A percentile compares a stretch with the other conserved stretches of the same genome.
These are phyloP conservation scores for Ogataea methanolica DNA, from an alignment of 805 yeast species.

Conservation along the genomic window DNA sequence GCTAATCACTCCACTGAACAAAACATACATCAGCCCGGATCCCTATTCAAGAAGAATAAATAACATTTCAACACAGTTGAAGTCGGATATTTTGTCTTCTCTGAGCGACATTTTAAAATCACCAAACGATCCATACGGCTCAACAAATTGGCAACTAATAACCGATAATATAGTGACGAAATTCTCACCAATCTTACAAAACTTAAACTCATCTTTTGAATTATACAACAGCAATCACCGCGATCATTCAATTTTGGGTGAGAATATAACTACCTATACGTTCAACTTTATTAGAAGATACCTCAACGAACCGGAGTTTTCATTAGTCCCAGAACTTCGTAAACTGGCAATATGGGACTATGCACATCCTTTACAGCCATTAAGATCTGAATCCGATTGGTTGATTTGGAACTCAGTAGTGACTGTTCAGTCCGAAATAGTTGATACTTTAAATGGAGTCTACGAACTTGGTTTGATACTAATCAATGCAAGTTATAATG, in stretches of 20 bases:
- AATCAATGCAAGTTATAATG: slow-evolving; percentile 10
- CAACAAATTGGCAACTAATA: slow-evolving; percentile 54
- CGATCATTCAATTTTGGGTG: slow-evolving; percentile 14
- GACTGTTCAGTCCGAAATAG: slow-evolving; percentile 35
- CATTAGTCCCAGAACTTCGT: slow-evolving; percentile 14
- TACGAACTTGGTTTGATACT: slow-evolving; percentile 30
- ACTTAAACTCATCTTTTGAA: slow-evolving; percentile 36
- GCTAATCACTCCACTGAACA: slow-evolving; percentile 48
- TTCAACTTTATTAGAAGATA: slow-evolving; percentile 45
- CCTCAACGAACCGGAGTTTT: slow-evolving; percentile 17
- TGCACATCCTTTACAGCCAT: slow-evolving; percentile 36
- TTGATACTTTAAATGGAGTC: slow-evolving; percentile 32
- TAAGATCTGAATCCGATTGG: slow-evolving; percentile 38
- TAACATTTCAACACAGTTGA: slow-evolving; percentile 31
- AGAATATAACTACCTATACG: slow-evolving; percentile 37
- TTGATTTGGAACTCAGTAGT: slow-evolving; percentile 47
- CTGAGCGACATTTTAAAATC: slow-evolving; percentile 28
- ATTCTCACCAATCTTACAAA: slow-evolving; percentile 46
- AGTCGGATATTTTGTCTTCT: slow-evolving; percentile 31
- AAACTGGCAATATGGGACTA: slow-evolving; percentile 42
- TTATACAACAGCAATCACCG: slow-evolving; percentile 8
- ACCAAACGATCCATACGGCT: slow-evolving; percentile 34
- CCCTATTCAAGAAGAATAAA: slow-evolving; percentile 38
- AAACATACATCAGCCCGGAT: slow-evolving; percentile 44
- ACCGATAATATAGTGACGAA: slow-evolving; percentile 45